A percentile compares a stretch with the other conserved stretches of the same genome.
phyloP scores from a whole-genome alignment of 2,329 filamentous ascomycete genomes.

The Hypoxylon sp. region DNA sequence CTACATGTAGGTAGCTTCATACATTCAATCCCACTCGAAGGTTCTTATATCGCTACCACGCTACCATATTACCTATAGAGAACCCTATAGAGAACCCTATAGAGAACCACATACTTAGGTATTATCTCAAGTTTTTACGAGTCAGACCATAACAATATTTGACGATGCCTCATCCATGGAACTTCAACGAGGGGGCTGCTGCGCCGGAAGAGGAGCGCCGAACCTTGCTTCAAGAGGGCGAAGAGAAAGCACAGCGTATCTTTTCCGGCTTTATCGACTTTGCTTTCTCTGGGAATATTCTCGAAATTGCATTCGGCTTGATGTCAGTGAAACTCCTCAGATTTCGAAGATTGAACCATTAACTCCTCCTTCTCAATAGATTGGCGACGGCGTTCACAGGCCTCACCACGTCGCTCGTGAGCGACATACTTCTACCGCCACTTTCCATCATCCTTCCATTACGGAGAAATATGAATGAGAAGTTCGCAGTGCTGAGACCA shows the following conservation, averaged over 20 bases:
- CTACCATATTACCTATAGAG: constrained; percentile 9
- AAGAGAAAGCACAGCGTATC: constrained; percentile 64
- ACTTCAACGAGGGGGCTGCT: constrained; percentile 24
- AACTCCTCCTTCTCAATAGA: constrained; percentile 57
- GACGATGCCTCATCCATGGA: constrained; percentile 34
- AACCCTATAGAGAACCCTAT: constrained; percentile 2
- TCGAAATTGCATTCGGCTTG: constrained; percentile 81
- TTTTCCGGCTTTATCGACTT: constrained; percentile 80
- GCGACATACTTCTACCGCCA: constrained; percentile 78
- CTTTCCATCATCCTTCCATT: constrained; percentile 78
- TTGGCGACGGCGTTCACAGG: constrained; percentile 80
- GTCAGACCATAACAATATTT: background rate
- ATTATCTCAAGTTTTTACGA: background rate
- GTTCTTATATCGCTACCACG: background rate
- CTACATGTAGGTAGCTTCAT: background rate
- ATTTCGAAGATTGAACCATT: constrained; percentile 2
- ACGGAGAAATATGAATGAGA: constrained; percentile 80
- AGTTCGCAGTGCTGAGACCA: constrained; percentile 75
- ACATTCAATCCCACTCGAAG: background rate
- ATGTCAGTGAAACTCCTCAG: constrained; percentile 68
- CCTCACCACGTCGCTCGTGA: constrained; percentile 80
- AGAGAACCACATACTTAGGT: constrained; percentile 6
- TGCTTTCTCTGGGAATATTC: constrained; percentile 80
- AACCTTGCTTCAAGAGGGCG: constrained; percentile 64
- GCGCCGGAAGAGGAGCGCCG: constrained; percentile 56